Percentiles rank a stretch among this genome's conserved stretches.
Evolutionary conservation across 2,329 filamentous ascomycete species (phyloP).

Genomic region (Pseudogymnoascus sp.): DNA sequence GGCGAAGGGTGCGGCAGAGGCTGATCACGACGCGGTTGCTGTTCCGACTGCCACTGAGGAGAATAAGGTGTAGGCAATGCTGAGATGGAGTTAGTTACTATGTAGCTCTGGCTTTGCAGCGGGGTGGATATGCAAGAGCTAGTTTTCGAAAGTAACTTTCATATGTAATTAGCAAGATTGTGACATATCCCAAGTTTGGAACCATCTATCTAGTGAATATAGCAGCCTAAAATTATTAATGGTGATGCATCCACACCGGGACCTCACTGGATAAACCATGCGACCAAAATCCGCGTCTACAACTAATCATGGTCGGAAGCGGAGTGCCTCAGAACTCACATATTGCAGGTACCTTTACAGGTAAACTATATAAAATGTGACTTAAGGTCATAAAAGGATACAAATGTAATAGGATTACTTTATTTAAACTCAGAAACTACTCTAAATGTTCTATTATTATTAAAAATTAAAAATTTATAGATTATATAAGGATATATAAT

Average conservation of each 20-base stretch:
- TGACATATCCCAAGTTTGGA: not conserved
- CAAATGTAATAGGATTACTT: too few species aligned
- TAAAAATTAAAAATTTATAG: too few species aligned
- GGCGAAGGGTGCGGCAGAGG: constrained; percentile 35
- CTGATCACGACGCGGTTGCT: not conserved
- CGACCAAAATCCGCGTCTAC: not conserved
- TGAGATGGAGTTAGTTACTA: not conserved
- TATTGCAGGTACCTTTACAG: too few species aligned
- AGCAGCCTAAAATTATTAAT: not conserved
- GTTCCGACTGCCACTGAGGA: not conserved
- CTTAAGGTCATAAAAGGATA: too few species aligned
- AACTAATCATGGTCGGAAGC: not conserved
- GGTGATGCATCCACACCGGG: not conserved
- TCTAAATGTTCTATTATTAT: too few species aligned
- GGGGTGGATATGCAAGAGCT: not conserved
- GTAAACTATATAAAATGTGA: too few species aligned
- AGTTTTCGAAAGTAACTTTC: not conserved
- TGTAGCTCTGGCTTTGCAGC: not conserved
- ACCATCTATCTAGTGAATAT: not conserved
- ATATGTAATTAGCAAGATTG: not conserved
- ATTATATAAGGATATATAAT: too few species aligned
- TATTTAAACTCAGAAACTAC: too few species aligned
- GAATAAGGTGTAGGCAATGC: not conserved
- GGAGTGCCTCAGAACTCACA: too few species aligned
- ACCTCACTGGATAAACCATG: not conserved